A percentile compares a stretch with the other conserved stretches of the same genome.
Evolutionary conservation across 75 land plant species (phyloP).

Genomic region (Pinus albicaulis): DNA sequence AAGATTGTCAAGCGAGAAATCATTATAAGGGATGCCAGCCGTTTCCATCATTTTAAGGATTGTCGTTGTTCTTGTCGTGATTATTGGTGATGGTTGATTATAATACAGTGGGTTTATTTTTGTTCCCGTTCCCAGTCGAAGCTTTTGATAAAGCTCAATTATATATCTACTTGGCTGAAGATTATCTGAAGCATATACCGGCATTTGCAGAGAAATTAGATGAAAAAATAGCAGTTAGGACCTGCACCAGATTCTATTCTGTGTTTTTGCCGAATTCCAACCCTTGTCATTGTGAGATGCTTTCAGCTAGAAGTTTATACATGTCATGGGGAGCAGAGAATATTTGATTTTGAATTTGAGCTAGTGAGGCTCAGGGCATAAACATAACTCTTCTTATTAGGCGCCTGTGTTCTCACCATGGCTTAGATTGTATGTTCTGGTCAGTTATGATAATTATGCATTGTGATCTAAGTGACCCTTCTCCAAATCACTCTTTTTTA

Average conservation of each 20-base stretch:
- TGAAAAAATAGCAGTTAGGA: background rate
- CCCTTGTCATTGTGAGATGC: too few relatives aligned
- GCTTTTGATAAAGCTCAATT: background rate
- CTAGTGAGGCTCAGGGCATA: too few relatives aligned
- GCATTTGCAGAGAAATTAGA: background rate
- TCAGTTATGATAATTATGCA: too few relatives aligned
- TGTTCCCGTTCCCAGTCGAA: background rate
- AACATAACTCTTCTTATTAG: too few relatives aligned
- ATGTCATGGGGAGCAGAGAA: too few relatives aligned
- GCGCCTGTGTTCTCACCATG: too few relatives aligned
- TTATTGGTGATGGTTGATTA: background rate
- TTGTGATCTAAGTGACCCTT: too few relatives aligned
- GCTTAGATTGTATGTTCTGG: too few relatives aligned
- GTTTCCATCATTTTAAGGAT: slow-evolving; percentile 7
- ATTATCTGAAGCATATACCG: background rate
- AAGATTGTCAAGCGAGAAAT: slow-evolving; percentile 4
- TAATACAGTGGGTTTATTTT: background rate
- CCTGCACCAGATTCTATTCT: background rate
- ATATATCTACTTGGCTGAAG: background rate
- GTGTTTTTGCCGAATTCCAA: background rate
- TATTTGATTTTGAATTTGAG: too few relatives aligned
- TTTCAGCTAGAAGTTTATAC: too few relatives aligned
- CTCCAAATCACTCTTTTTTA: too few relatives aligned
- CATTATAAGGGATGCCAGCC: slow-evolving; percentile 2
- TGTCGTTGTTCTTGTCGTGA: slow-evolving; percentile 2